Conservation (phyloP, 352 stramenopile genomes). For the Phytophthora chlamydospora region DNA sequence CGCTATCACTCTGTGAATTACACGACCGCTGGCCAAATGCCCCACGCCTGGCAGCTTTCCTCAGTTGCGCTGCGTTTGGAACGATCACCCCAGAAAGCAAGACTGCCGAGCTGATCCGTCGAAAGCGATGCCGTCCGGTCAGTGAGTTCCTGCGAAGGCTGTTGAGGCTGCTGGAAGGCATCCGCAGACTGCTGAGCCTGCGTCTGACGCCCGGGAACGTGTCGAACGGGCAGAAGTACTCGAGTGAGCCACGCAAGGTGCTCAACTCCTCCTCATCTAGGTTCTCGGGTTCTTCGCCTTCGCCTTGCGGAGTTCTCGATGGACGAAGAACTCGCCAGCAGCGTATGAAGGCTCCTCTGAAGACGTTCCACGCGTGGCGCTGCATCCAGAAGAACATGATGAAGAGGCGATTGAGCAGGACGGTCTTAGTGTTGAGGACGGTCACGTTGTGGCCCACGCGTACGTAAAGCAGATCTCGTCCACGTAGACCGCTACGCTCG, state of each 20-base stretch:
- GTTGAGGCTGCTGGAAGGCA: neutral
- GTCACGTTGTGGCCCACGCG: slow-evolving; percentile 26
- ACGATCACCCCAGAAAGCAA: slow-evolving; percentile 12
- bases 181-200: neutral
- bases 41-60: slow-evolving; percentile 13
- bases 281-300: slow-evolving; percentile 1
- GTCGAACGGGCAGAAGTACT: slow-evolving; percentile 56
- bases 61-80: slow-evolving; percentile 5
- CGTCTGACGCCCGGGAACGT: slow-evolving; percentile 40
- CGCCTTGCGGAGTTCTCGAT: neutral
- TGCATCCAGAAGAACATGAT: slow-evolving; percentile 53
- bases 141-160: slow-evolving; percentile 16
- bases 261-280: slow-evolving; percentile 40
- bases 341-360: slow-evolving; percentile 19
- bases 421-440: slow-evolving; percentile 41
- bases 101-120: slow-evolving; percentile 17
- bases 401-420: slow-evolving; percentile 51
- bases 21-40: slow-evolving; percentile 17
- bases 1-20: slow-evolving; percentile 8
- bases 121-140: slow-evolving; percentile 18
- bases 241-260: slow-evolving; percentile 44
- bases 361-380: slow-evolving; percentile 43
- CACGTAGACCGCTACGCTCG: slow-evolving; percentile 29
- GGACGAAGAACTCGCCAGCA: slow-evolving; percentile 1
- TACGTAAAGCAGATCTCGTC: slow-evolving; percentile 34